Percentiles rank a stretch among this genome's conserved stretches.
Conservation (phyloP, 1,284 basidiomycete species). For the Stygiomarasmius scandens region DNA sequence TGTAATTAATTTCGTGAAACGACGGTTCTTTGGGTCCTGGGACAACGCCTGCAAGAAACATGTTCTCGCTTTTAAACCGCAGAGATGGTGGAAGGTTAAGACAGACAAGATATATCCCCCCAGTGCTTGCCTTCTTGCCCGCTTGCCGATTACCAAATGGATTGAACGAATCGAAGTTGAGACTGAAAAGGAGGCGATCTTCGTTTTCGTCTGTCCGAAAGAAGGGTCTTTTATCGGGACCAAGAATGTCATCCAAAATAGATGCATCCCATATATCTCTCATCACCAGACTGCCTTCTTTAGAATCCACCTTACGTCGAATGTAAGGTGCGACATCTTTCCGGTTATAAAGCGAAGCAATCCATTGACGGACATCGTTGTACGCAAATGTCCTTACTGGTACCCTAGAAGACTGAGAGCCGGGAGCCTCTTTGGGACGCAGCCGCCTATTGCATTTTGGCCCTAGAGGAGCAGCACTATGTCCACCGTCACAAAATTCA, state of each 20-base stretch:
- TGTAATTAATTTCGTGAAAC: constrained; percentile 30
- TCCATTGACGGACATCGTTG: constrained; percentile 17
- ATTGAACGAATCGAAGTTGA: constrained; percentile 36
- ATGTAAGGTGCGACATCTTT: constrained; percentile 18
- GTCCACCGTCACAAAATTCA: constrained; percentile 13
- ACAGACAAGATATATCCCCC: constrained; percentile 35
- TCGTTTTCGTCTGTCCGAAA: constrained; percentile 13
- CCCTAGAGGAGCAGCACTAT: constrained; percentile 3
- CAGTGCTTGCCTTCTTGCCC: constrained; percentile 30
- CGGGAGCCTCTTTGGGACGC: neutral
- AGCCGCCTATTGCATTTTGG: constrained; percentile 3
- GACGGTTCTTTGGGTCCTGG: constrained; percentile 35
- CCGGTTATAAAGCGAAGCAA: constrained; percentile 18
- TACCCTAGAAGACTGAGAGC: neutral
- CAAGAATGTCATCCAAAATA: constrained; percentile 22
- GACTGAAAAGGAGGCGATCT: constrained; percentile 28
- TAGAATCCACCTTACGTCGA: neutral
- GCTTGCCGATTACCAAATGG: constrained; percentile 28
- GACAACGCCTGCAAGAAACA: constrained; percentile 40
- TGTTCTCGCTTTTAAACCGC: constrained; percentile 35
- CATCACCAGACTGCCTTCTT: constrained; percentile 4
- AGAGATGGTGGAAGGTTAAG: constrained; percentile 37
- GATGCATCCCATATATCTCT: constrained; percentile 31
- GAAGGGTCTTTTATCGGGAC: neutral
- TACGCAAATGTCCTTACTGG: constrained; percentile 13